These are phyloP conservation scores for Backusella parvicylindrica DNA, from an alignment of 192 early-diverging fungal species.

Conservation along the genomic window DNA sequence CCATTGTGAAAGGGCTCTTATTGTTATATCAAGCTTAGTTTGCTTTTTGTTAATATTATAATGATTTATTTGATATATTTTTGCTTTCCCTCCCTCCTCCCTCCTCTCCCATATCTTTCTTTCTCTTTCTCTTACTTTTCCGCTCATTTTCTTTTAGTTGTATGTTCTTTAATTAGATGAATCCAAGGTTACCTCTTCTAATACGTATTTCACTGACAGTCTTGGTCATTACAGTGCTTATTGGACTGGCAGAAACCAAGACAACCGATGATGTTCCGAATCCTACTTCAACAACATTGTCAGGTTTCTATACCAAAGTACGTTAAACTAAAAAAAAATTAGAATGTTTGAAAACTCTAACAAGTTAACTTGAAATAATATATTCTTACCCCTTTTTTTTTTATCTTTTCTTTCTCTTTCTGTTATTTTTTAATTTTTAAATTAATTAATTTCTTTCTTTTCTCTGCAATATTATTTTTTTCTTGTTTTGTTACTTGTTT, in stretches of 20 bases:
- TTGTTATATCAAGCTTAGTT: background rate
- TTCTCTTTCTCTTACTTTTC: background rate
- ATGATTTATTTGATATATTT: conserved; percentile 1
- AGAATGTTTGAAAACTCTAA: background rate
- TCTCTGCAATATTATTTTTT: background rate
- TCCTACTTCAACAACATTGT: background rate
- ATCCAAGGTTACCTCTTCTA: background rate
- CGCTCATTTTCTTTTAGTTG: background rate
- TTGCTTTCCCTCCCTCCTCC: background rate
- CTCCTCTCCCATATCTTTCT: background rate
- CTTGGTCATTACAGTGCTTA: background rate
- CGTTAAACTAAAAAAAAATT: background rate
- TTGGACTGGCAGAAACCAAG: background rate
- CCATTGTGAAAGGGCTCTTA: background rate
- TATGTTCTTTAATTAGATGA: background rate
- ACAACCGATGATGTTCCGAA: background rate
- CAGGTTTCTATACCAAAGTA: background rate
- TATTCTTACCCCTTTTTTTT: background rate
- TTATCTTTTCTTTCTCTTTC: background rate
- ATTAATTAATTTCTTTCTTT: background rate
- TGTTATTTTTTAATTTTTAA: background rate
- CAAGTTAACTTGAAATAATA: background rate
- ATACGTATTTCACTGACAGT: background rate
- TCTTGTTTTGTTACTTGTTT: background rate
- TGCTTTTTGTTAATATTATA: background rate